phyloP scores from a whole-genome alignment of 1,284 basidiomycete genomes.

The Malassezia equina region DNA sequence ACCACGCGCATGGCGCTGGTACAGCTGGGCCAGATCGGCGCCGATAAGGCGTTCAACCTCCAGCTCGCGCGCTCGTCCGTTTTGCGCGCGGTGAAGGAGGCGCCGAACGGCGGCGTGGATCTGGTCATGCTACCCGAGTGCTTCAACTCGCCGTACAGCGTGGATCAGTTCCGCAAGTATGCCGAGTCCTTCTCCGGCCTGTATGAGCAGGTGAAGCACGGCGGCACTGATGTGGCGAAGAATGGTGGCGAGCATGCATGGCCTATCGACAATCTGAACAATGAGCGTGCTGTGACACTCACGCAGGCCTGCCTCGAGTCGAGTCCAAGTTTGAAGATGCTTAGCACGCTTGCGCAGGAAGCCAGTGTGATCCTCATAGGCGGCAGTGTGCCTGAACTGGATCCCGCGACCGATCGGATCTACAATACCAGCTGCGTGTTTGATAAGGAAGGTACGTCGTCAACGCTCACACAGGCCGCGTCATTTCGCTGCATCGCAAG shows the following conservation, averaged over 20 bases:
- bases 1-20: slow-evolving; percentile 33
- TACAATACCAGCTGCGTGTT: slow-evolving; percentile 56
- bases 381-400: slow-evolving; percentile 53
- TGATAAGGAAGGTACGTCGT: slow-evolving; percentile 62
- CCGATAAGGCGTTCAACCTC: slow-evolving; percentile 39
- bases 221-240: slow-evolving; percentile 21
- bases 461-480: slow-evolving; percentile 56
- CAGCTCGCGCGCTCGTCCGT: slow-evolving; percentile 25
- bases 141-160: slow-evolving; percentile 95
- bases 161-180: slow-evolving; percentile 52
- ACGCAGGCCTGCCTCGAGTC: slow-evolving; percentile 49
- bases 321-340: slow-evolving; percentile 70
- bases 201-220: slow-evolving; percentile 31
- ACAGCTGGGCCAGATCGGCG: slow-evolving; percentile 39
- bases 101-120: slow-evolving; percentile 22
- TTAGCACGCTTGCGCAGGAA: slow-evolving; percentile 71
- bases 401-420: slow-evolving; percentile 31
- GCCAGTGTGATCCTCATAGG: slow-evolving; percentile 80
- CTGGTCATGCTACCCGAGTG: slow-evolving; percentile 61
- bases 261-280: slow-evolving; percentile 29
- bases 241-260: slow-evolving; percentile 25
- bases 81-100: slow-evolving; percentile 10
- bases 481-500: slow-evolving; percentile 82
- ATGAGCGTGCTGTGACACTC: slow-evolving; percentile 53
- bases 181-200: slow-evolving; percentile 39